Base-by-base conservation (phyloP, 805 yeast genomes). In the Candida jianshihensis region DNA sequence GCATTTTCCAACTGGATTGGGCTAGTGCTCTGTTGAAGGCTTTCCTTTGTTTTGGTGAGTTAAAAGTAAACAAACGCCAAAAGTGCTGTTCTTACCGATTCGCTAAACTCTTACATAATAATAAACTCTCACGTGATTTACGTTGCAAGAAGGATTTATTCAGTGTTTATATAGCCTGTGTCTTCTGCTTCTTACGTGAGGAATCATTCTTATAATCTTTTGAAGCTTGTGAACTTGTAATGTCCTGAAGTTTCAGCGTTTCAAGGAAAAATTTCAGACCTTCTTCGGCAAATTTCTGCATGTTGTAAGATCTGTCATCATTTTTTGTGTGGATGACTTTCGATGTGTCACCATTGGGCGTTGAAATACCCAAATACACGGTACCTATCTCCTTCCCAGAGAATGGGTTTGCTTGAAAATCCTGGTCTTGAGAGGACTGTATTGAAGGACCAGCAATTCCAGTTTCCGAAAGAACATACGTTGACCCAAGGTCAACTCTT, bases 381-480 rank as follows among this genome's bases (percentile, higher is more conserved):
- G 77, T 71, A 4, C 95, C 95, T 2, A 76, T 68, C 26, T 63
- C 64, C 11, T 54, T 60, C 34, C 54, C 43, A 39, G 57, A 41
- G 48, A 57, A 55, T 34, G 49, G 35, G 30, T 13, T 51, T 25
- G 22, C n/a, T 5, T 36, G 31, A 7, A 31, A 27, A 18, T 37
- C 39, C 3, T 38, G 9, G 8, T 59, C 49, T 56, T 77, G 54
- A 58, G 68, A 30, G 57, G 16, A 6, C 4, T 29, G n/a, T 6
- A 63, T 47, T 2, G 51, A 44, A 2, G 94, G 92, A 2, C 95
- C 95, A 0, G 96, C 95, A 66, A 82, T 81, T 1, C 95, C 96
- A 1, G 92, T 80, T 56, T 86, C 96, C 1, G 89, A 79, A 15
- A 86, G 64, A 4, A 85, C 87, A 58, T 78, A 86, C 0, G 89